phyloP scores from a whole-genome alignment of 352 stramenopile species.

The Pythium aristosporum region DNA sequence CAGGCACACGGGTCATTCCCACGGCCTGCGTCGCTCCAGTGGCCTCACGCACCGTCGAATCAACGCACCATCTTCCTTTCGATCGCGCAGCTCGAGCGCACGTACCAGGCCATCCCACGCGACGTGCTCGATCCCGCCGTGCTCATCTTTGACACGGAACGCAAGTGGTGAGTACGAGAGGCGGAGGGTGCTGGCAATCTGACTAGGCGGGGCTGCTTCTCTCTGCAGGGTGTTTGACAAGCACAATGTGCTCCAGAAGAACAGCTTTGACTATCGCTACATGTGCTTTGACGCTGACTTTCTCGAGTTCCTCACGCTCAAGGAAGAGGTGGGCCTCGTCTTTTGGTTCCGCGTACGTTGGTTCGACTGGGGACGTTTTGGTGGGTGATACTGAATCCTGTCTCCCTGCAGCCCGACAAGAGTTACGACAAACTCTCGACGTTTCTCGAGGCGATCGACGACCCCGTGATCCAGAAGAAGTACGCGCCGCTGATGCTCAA shows the following conservation, averaged over 20 bases:
- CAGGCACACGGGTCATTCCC: constrained; percentile 1
- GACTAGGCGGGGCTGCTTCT: background rate
- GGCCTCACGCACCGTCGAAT: constrained; percentile 48
- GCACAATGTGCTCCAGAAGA: constrained; percentile 69
- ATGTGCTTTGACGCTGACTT: constrained; percentile 79
- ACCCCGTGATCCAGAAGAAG: constrained; percentile 43
- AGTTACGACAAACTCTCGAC: constrained; percentile 65
- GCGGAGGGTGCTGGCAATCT: background rate
- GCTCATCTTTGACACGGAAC: constrained; percentile 65
- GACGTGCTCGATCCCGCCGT: constrained; percentile 64
- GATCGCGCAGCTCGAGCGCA: constrained; percentile 58
- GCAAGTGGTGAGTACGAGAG: constrained; percentile 45
- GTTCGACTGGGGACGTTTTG: background rate
- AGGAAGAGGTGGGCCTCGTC: constrained; percentile 67
- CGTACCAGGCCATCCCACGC: constrained; percentile 57
- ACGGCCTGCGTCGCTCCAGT: constrained; percentile 52
- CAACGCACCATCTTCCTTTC: constrained; percentile 76
- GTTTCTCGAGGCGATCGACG: constrained; percentile 50
- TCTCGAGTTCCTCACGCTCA: constrained; percentile 69
- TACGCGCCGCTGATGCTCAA: constrained; percentile 63
- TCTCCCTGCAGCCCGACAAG: constrained; percentile 44
- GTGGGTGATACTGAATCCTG: background rate
- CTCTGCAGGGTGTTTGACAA: constrained; percentile 57
- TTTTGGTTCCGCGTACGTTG: constrained; percentile 71
- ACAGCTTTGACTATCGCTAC: constrained; percentile 69